phyloP scores from a whole-genome alignment of 2,329 filamentous ascomycete species.

The Graphilbum sp. region DNA sequence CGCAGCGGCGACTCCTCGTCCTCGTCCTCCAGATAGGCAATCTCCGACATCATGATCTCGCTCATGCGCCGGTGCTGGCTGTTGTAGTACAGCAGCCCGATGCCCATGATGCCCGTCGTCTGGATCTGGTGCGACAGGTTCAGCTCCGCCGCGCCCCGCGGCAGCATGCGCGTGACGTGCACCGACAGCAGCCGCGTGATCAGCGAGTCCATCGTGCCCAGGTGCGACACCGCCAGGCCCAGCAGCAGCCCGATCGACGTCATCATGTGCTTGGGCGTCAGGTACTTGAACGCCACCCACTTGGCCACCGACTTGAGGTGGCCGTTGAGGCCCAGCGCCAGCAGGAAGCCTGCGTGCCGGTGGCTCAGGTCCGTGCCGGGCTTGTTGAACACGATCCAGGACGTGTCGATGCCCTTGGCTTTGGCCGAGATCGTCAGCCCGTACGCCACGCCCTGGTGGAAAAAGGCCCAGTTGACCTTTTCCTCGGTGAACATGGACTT shows the following conservation, averaged over 20 bases:
- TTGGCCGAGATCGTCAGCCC: constrained; percentile 80
- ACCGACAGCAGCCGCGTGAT: constrained; percentile 89
- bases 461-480: constrained; percentile 96
- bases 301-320: constrained; percentile 90
- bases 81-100: constrained; percentile 83
- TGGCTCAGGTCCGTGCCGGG: constrained; percentile 75
- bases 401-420: constrained; percentile 89
- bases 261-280: constrained; percentile 99
- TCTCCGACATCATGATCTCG: constrained; percentile 96
- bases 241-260: constrained; percentile 91
- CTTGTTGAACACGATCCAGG: constrained; percentile 98
- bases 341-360: constrained; percentile 83
- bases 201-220: constrained; percentile 93
- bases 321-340: constrained; percentile 83
- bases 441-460: constrained; percentile 89
- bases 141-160: constrained; percentile 78
- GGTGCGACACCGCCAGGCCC: constrained; percentile 80
- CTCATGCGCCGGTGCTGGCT: constrained; percentile 97
- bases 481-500: constrained; percentile 80
- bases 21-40: constrained; percentile 68
- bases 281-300: constrained; percentile 97
- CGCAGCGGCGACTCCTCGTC: constrained; percentile 75
- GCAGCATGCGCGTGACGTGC: constrained; percentile 88
- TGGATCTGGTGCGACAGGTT: constrained; percentile 88
- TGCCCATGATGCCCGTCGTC: constrained; percentile 93